These are phyloP conservation scores for Aplosporella prunicola DNA, from an alignment of 2,329 filamentous ascomycete species.

Conservation along the genomic window DNA sequence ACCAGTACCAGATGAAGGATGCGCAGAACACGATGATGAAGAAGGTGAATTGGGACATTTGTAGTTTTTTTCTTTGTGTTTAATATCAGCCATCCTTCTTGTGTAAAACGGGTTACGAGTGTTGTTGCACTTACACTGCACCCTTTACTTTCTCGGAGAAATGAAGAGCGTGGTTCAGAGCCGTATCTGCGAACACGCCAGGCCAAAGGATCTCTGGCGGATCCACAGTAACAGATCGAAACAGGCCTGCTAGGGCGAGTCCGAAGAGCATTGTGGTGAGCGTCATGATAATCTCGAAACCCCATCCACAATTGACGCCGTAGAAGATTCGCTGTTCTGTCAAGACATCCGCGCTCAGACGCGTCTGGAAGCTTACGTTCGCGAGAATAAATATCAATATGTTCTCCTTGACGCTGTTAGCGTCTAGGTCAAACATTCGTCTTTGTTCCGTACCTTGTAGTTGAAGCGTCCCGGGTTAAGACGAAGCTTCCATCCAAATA, in stretches of 20 bases:
- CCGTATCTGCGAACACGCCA: background rate
- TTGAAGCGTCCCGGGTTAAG: conserved; percentile 13
- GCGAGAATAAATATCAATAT: conserved; percentile 1
- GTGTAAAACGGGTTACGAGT: too few relatives aligned
- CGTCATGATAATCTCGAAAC: background rate
- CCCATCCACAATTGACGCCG: conserved; percentile 1
- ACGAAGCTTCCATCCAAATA: conserved; percentile 10
- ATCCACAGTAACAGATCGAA: background rate
- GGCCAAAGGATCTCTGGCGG: background rate
- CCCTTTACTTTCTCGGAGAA: background rate
- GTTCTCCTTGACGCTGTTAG: background rate
- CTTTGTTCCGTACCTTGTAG: too few relatives aligned
- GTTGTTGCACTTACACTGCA: background rate
- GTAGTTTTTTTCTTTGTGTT: too few relatives aligned
- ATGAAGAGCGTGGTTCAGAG: background rate
- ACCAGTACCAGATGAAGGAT: background rate
- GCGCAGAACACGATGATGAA: background rate
- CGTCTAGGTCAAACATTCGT: too few relatives aligned
- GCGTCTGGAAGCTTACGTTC: conserved; percentile 4
- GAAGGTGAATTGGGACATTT: background rate
- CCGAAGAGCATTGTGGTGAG: background rate
- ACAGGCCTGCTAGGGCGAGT: background rate
- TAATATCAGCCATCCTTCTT: too few relatives aligned
- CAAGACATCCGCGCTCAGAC: conserved; percentile 5
- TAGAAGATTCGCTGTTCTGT: conserved; percentile 6